These are phyloP conservation scores for Breviolum minutum DNA, from an alignment of 73 alveolate genomes.

Conservation along the genomic window DNA sequence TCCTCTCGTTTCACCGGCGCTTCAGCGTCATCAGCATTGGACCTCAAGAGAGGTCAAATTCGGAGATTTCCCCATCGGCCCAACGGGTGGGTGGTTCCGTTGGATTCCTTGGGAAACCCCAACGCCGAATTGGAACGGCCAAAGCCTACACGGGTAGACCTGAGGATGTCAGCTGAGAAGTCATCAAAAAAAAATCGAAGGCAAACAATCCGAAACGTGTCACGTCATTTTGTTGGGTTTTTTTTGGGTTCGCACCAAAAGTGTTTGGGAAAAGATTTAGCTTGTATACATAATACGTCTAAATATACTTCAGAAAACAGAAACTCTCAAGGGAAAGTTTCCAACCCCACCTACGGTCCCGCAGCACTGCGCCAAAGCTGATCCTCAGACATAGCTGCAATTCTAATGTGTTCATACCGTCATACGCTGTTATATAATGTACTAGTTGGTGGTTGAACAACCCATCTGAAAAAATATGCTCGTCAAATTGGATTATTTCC, in stretches of 20 bases:
- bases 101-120: background rate
- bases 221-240: too few species aligned
- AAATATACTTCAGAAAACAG: background rate
- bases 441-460: too few species aligned
- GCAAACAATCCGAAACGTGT: too few species aligned
- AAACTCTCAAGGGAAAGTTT: background rate
- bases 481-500: background rate
- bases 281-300: too few species aligned
- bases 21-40: background rate
- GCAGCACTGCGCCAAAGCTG: constrained; percentile 69
- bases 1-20: constrained; percentile 11
- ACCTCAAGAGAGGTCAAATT: background rate
- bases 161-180: too few species aligned
- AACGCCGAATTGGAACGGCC: constrained; percentile 38
- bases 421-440: too few species aligned
- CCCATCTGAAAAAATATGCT: too few species aligned
- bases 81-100: background rate
- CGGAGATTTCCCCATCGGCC: background rate
- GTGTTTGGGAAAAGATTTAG: too few species aligned
- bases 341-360: constrained; percentile 29
- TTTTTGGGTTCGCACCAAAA: too few species aligned
- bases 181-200: too few species aligned
- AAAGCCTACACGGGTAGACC: constrained; percentile 51
- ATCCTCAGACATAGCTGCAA: constrained; percentile 6
- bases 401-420: too few species aligned